Percentiles rank a stretch among this genome's conserved stretches.
Conservation (phyloP, 2,329 filamentous ascomycete genomes). For the Ilyonectria destructans region DNA sequence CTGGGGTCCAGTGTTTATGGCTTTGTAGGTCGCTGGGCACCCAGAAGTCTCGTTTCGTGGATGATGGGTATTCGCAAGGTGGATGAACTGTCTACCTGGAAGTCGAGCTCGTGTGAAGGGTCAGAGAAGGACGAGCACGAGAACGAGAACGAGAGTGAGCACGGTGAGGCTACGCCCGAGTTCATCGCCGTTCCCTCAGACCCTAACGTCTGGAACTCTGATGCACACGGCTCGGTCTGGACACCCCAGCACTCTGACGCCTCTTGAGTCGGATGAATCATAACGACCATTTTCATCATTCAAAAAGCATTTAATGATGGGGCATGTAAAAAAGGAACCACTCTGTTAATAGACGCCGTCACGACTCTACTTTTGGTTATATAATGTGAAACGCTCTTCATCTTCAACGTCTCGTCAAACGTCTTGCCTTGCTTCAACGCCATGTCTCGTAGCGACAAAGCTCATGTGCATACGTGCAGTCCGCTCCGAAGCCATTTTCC, state of each 20-base stretch:
- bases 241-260: conserved; percentile 49
- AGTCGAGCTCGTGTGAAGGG: conserved; percentile 60
- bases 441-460: background rate
- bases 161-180: conserved; percentile 57
- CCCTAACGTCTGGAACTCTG: conserved; percentile 59
- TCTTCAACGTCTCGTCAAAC: background rate
- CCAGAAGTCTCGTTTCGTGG: conserved; percentile 85
- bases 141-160: conserved; percentile 53
- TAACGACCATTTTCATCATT: conserved; percentile 36
- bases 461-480: conserved; percentile 13
- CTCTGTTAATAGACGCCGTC: conserved; percentile 51
- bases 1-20: conserved; percentile 89
- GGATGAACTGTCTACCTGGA: conserved; percentile 71
- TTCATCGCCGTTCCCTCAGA: conserved; percentile 68
- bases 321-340: conserved; percentile 44
- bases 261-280: conserved; percentile 38
- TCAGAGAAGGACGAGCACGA: conserved; percentile 57
- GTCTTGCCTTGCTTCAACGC: conserved; percentile 6
- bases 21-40: conserved; percentile 86
- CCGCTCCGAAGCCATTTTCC: conserved; percentile 12
- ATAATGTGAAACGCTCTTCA: conserved; percentile 37
- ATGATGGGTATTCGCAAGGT: conserved; percentile 88
- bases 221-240: conserved; percentile 65
- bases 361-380: conserved; percentile 47
- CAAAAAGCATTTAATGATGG: conserved; percentile 45